Evolutionary conservation across 2,329 filamentous ascomycete species (phyloP).

Genomic region (Colletotrichum tamarilloi): DNA sequence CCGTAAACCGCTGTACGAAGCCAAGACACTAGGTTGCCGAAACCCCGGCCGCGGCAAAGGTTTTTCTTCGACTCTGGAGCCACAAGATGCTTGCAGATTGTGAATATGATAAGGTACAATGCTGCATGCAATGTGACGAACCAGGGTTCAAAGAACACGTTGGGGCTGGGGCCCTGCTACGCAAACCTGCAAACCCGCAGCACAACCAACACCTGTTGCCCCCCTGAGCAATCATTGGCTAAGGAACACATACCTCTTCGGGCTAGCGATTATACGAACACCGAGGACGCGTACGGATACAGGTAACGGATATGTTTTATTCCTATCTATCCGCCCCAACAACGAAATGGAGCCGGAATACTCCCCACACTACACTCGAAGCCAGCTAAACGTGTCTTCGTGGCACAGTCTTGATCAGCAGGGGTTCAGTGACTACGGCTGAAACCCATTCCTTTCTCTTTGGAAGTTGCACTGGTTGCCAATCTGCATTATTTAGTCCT

Average conservation of each 20-base stretch:
- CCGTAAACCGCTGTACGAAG: background rate
- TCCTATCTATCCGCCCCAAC: too few species aligned
- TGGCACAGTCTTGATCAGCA: background rate
- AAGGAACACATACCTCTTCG: too few species aligned
- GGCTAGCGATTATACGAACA: too few species aligned
- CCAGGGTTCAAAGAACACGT: background rate
- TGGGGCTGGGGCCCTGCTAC: background rate
- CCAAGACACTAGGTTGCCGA: background rate
- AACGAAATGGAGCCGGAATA: too few species aligned
- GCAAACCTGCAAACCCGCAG: too few species aligned
- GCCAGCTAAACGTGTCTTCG: background rate
- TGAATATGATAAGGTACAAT: background rate
- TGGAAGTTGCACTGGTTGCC: conserved; percentile 37
- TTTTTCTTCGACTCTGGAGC: background rate
- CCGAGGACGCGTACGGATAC: too few species aligned
- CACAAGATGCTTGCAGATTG: background rate
- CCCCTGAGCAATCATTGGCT: background rate
- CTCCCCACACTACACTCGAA: too few species aligned
- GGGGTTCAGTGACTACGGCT: conserved; percentile 24
- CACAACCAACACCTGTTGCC: background rate
- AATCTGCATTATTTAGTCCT: conserved; percentile 10
- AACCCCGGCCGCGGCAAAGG: background rate
- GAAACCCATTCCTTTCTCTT: conserved; percentile 39
- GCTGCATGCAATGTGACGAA: background rate
- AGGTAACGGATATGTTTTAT: too few species aligned